Conservation (phyloP, 2,329 filamentous ascomycete species). For the Aspergillus ruber region DNA sequence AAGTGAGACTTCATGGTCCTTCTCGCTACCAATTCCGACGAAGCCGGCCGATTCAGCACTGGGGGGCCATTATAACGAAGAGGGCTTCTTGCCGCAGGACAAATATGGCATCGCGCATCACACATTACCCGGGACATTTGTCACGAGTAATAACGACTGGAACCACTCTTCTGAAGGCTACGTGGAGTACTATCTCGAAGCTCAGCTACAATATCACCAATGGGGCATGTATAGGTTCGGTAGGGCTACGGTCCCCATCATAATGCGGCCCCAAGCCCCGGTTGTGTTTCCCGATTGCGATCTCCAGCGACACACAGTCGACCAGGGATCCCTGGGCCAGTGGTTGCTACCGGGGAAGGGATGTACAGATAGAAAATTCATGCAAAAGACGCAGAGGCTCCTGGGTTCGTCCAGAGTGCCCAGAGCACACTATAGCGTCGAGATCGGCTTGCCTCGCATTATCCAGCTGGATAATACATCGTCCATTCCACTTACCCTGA, state of each 20-base stretch:
- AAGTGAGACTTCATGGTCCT: slow-evolving; percentile 10
- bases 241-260: slow-evolving; percentile 10
- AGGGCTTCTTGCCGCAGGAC: slow-evolving; percentile 10
- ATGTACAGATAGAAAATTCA: slow-evolving; percentile 23
- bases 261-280: slow-evolving; percentile 6
- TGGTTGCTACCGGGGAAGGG: slow-evolving; percentile 28
- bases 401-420: slow-evolving; percentile 32
- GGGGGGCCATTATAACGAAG: neutral
- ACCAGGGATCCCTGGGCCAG: slow-evolving; percentile 6
- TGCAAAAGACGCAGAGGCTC: slow-evolving; percentile 27
- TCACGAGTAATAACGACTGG: neutral
- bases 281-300: neutral
- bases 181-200: slow-evolving; percentile 34
- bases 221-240: neutral
- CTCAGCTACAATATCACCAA: slow-evolving; percentile 14
- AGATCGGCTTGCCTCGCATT: slow-evolving; percentile 19
- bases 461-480: slow-evolving; percentile 15
- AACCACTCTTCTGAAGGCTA: slow-evolving; percentile 13
- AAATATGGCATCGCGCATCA: slow-evolving; percentile 1
- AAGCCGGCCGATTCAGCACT: neutral
- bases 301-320: neutral
- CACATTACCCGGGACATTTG: slow-evolving; percentile 11
- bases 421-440: slow-evolving; percentile 17
- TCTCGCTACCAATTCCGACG: slow-evolving; percentile 10
- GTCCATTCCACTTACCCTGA: slow-evolving; percentile 9